These are phyloP conservation scores for Suillus sp. DNA, from an alignment of 768 basidiomycete species.

Conservation along the genomic window DNA sequence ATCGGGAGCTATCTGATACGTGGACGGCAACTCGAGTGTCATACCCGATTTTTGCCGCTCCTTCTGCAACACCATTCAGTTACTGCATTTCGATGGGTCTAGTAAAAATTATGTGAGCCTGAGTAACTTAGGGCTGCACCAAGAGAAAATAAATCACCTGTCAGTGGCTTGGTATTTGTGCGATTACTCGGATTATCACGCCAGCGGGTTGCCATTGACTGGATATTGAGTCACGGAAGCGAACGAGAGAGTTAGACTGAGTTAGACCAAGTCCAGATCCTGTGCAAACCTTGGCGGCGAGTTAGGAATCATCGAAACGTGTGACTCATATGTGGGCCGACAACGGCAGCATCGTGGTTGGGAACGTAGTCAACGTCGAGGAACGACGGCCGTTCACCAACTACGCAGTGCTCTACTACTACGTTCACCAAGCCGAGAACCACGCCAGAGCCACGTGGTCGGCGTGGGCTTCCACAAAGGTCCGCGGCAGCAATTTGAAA, in stretches of 20 bases:
- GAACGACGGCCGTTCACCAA: neutral
- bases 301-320: neutral
- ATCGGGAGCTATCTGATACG: neutral
- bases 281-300: constrained; percentile 7
- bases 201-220: neutral
- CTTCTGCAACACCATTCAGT: constrained; percentile 1
- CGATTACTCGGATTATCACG: neutral
- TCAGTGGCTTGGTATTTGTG: neutral
- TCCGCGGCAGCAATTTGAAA: neutral
- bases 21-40: neutral
- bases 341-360: neutral
- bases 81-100: neutral
- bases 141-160: neutral
- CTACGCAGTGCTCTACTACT: neutral
- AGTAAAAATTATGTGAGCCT: neutral
- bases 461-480: neutral
- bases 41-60: neutral
- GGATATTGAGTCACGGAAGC: constrained; percentile 2
- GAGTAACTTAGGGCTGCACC: constrained; percentile 1
- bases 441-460: neutral
- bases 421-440: neutral
- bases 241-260: neutral
- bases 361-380: neutral
- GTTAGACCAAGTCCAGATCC: neutral
- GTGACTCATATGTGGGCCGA: neutral